Conservation (phyloP, 2,329 filamentous ascomycete species). For the Colletotrichum camelliae region DNA sequence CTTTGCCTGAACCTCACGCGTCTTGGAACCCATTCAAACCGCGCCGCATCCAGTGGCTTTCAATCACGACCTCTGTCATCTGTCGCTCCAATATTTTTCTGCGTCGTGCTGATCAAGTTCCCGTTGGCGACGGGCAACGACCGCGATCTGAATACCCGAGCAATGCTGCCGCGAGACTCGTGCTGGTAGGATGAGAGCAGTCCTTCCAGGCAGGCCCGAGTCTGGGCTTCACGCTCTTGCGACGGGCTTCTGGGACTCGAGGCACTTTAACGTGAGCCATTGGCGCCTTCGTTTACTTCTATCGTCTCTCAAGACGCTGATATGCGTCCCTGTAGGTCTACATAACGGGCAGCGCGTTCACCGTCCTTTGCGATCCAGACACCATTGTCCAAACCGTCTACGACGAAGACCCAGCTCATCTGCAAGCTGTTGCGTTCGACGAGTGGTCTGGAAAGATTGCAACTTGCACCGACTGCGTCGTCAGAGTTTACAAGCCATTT, state of each 20-base stretch:
- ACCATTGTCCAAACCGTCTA: constrained; percentile 89
- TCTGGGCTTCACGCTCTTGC: constrained; percentile 79
- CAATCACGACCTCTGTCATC: background rate
- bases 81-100: background rate
- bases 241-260: constrained; percentile 74
- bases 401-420: constrained; percentile 70
- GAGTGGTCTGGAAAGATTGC: constrained; percentile 86
- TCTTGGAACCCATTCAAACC: background rate
- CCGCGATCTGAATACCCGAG: background rate
- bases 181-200: constrained; percentile 71
- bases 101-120: background rate
- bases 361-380: constrained; percentile 78
- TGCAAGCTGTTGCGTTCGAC: constrained; percentile 83
- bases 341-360: constrained; percentile 85
- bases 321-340: constrained; percentile 66
- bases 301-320: background rate
- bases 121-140: background rate
- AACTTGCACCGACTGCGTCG: constrained; percentile 67
- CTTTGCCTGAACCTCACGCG: background rate
- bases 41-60: background rate
- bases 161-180: constrained; percentile 7
- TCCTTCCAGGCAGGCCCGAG: constrained; percentile 81
- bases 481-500: constrained; percentile 82
- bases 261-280: constrained; percentile 71
- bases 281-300: constrained; percentile 10